Conservation (phyloP, 345 rosid species). For the Noccaea caerulescens region DNA sequence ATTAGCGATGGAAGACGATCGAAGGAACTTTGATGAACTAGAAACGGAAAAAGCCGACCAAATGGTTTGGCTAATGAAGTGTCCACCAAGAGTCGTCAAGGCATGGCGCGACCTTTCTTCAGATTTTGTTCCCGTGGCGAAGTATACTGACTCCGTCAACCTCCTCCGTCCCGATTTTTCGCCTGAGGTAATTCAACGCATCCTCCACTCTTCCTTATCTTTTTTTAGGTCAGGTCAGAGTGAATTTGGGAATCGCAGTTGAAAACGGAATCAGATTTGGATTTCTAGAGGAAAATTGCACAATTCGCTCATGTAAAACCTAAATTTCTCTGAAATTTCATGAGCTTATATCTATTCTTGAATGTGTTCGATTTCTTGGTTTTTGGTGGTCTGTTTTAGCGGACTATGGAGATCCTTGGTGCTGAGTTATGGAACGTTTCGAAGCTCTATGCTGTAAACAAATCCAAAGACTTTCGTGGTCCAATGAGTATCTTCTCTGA, state of each 20-base stretch:
- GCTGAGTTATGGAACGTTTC: neutral
- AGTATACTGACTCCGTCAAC: neutral
- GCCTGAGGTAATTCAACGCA: too few species aligned
- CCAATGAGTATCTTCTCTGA: neutral
- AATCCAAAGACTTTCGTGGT: neutral
- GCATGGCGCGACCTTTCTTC: constrained; percentile 14
- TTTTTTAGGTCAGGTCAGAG: neutral
- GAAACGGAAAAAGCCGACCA: neutral
- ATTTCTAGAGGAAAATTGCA: too few species aligned
- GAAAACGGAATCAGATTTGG: too few species aligned
- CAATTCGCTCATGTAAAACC: too few species aligned
- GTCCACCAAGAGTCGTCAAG: constrained; percentile 14
- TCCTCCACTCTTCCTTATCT: too few species aligned
- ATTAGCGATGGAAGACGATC: neutral
- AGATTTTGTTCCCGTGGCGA: neutral
- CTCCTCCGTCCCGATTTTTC: too few species aligned
- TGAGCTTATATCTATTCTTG: neutral
- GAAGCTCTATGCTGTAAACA: neutral
- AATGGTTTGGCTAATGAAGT: constrained; percentile 9
- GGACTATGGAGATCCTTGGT: neutral
- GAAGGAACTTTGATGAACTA: neutral
- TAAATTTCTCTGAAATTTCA: too few species aligned
- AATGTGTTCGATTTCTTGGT: neutral
- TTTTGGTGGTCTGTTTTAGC: neutral
- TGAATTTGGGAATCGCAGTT: neutral